phyloP scores from a whole-genome alignment of 1,284 basidiomycete genomes.

The Bjerkandera adusta region DNA sequence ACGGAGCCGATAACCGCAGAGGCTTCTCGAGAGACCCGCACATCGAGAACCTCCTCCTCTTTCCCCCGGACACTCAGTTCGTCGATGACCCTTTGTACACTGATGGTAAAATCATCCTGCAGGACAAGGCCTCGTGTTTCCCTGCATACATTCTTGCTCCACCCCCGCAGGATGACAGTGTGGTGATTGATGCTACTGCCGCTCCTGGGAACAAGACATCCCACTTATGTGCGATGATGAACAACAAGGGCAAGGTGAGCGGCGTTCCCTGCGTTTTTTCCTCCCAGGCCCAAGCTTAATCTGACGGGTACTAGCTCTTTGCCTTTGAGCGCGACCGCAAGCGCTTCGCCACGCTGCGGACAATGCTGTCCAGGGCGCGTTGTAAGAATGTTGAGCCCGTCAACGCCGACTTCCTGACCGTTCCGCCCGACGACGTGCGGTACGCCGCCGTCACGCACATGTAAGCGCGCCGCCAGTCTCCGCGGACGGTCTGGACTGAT shows the following conservation, averaged over 20 bases:
- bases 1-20: slow-evolving; percentile 46
- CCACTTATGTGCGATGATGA: slow-evolving; percentile 87
- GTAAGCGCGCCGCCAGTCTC: slow-evolving; percentile 60
- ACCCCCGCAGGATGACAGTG: slow-evolving; percentile 44
- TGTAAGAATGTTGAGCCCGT: slow-evolving; percentile 77
- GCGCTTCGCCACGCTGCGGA: slow-evolving; percentile 77
- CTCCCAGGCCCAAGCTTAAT: not conserved
- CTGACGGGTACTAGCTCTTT: slow-evolving; percentile 50
- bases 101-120: slow-evolving; percentile 84
- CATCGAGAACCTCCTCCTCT: slow-evolving; percentile 78
- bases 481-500: slow-evolving; percentile 11
- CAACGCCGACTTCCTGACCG: slow-evolving; percentile 77
- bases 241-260: slow-evolving; percentile 71
- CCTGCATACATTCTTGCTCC: slow-evolving; percentile 82
- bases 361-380: slow-evolving; percentile 79
- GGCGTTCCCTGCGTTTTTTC: slow-evolving; percentile 1
- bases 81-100: slow-evolving; percentile 63
- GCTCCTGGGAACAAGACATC: slow-evolving; percentile 99
- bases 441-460: slow-evolving; percentile 79
- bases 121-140: slow-evolving; percentile 98
- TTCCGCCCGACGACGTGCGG: slow-evolving; percentile 61
- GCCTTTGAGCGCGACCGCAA: slow-evolving; percentile 85
- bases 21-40: slow-evolving; percentile 75
- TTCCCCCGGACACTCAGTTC: slow-evolving; percentile 65
- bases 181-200: slow-evolving; percentile 92